Evolutionary conservation across 306 rosid species (phyloP).

Genomic region (Sophora flavescens): DNA sequence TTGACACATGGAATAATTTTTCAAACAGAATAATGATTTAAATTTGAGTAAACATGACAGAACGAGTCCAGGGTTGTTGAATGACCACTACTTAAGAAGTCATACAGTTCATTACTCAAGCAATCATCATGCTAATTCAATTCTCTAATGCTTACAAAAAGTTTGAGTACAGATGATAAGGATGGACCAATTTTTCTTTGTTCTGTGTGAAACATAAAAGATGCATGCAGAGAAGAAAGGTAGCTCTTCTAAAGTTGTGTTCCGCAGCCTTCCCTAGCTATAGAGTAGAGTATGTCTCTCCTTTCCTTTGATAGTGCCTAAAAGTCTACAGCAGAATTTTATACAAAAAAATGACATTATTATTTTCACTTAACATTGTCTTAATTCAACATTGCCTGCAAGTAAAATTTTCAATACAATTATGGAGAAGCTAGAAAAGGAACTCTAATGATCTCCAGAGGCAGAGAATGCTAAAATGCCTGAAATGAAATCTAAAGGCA

Average conservation of each 20-base stretch:
- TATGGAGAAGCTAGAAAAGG: not conserved
- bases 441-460: not conserved
- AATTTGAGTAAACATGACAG: conserved; percentile 4
- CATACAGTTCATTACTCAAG: conserved; percentile 20
- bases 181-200: conserved; percentile 28
- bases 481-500: not conserved
- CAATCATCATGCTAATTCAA: conserved; percentile 44
- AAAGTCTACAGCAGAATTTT: not conserved
- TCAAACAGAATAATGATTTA: conserved; percentile 30
- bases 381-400: conserved; percentile 60
- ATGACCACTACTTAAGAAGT: conserved; percentile 16
- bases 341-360: conserved; percentile 15
- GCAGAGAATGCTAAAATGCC: not conserved
- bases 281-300: conserved; percentile 30
- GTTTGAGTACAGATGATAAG: not conserved
- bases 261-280: conserved; percentile 46
- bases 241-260: conserved; percentile 44
- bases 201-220: conserved; percentile 7
- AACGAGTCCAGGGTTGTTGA: conserved; percentile 34
- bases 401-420: not conserved
- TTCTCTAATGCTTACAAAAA: conserved; percentile 36
- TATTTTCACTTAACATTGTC: conserved; percentile 45
- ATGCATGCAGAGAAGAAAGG: conserved; percentile 37
- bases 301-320: not conserved
- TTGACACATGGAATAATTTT: conserved; percentile 8